A percentile compares a stretch with the other conserved stretches of the same genome.
Evolutionary conservation across 257 asterid genomes (phyloP).

Genomic region (Plantago major): DNA sequence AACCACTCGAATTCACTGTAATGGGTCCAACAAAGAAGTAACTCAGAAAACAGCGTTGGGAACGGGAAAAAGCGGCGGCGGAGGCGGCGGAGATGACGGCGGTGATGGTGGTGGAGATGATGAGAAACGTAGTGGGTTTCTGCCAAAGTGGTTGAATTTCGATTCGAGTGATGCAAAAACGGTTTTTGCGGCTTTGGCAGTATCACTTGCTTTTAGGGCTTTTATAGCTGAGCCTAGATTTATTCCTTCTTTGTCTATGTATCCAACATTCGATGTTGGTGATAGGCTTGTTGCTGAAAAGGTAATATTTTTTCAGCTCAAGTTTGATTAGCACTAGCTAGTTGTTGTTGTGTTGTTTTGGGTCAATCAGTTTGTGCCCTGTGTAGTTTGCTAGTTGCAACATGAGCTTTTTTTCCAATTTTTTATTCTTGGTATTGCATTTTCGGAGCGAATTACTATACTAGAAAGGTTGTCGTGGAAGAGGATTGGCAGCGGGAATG

Average conservation of each 20-base stretch:
- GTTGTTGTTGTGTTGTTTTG: too few species aligned
- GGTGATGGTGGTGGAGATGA: slow-evolving; percentile 48
- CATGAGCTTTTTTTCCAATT: not conserved
- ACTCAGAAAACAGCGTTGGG: slow-evolving; percentile 36
- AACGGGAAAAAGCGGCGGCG: slow-evolving; percentile 35
- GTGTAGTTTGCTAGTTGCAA: not conserved
- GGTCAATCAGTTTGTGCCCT: not conserved
- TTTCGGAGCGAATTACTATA: too few species aligned
- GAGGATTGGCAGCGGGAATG: too few species aligned
- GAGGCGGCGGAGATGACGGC: slow-evolving; percentile 50
- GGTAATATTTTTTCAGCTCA: slow-evolving; percentile 33
- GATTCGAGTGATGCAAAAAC: slow-evolving; percentile 76
- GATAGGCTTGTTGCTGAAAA: slow-evolving; percentile 92
- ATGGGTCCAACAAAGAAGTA: slow-evolving; percentile 48
- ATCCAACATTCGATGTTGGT: slow-evolving; percentile 91
- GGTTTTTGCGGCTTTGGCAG: slow-evolving; percentile 64
- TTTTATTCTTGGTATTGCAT: too few species aligned
- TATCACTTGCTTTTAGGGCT: slow-evolving; percentile 78
- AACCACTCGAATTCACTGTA: slow-evolving; percentile 25
- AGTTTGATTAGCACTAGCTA: not conserved
- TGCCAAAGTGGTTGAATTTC: slow-evolving; percentile 85
- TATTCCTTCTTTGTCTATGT: slow-evolving; percentile 94
- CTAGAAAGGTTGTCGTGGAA: too few species aligned
- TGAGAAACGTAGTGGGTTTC: slow-evolving; percentile 43
- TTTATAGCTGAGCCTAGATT: slow-evolving; percentile 95